phyloP scores from a whole-genome alignment of 495 filamentous ascomycete genomes.

The Hypoxylon perforatum region DNA sequence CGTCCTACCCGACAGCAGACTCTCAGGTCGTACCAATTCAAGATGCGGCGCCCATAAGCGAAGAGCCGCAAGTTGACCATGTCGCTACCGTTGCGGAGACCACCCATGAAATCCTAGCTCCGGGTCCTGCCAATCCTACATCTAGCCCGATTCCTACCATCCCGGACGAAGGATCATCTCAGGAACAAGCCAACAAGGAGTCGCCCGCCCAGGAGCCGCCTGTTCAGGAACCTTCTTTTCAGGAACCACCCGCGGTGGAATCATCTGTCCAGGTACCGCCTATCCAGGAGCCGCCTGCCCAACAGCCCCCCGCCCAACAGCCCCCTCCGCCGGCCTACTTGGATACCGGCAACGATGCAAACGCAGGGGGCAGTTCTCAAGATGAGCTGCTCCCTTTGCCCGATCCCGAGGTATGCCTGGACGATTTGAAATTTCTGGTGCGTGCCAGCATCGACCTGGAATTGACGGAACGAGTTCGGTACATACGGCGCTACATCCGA shows the following conservation, averaged over 20 bases:
- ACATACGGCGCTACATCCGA: constrained; percentile 52
- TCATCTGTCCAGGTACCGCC: too few species aligned
- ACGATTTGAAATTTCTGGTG: constrained; percentile 30
- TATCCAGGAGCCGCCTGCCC: too few species aligned
- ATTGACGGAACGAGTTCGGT: constrained; percentile 51
- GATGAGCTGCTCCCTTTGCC: constrained; percentile 13
- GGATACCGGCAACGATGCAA: background rate
- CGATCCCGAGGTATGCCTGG: constrained; percentile 23
- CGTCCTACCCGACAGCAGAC: constrained; percentile 27
- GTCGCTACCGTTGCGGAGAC: background rate
- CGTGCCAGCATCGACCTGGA: constrained; percentile 40
- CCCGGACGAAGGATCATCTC: constrained; percentile 4
- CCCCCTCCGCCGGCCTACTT: too few species aligned
- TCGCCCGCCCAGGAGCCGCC: background rate
- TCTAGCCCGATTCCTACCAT: constrained; percentile 1
- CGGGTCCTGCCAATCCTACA: background rate
- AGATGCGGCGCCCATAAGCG: constrained; percentile 18
- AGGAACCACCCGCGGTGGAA: too few species aligned
- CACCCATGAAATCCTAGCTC: background rate
- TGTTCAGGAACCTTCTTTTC: too few species aligned
- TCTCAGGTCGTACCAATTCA: constrained; percentile 19
- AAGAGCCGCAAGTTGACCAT: constrained; percentile 6
- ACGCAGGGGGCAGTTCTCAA: background rate
- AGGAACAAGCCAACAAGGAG: background rate
- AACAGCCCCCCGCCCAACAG: too few species aligned